Evolutionary conservation across 805 yeast species (phyloP).

Genomic region (Metschnikowia cerradonensis): DNA sequence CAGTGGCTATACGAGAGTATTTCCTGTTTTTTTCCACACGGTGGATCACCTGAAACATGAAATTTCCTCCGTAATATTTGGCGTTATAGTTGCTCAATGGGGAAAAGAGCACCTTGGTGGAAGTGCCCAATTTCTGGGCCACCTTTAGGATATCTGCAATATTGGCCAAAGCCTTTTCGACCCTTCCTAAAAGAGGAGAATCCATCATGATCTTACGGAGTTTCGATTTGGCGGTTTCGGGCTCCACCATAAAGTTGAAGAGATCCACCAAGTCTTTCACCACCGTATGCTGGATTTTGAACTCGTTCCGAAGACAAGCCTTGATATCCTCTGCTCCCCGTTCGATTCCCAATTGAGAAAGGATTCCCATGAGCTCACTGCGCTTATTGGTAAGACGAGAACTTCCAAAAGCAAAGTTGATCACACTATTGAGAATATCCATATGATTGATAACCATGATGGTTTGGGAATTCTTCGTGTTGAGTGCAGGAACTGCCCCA

Average conservation of each 20-base stretch:
- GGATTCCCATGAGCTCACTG: constrained; percentile 58
- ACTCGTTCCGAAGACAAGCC: constrained; percentile 41
- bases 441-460: constrained; percentile 72
- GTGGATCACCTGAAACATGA: constrained; percentile 84
- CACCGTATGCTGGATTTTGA: constrained; percentile 76
- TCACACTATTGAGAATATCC: constrained; percentile 67
- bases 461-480: constrained; percentile 44
- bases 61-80: constrained; percentile 70
- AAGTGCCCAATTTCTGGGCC: constrained; percentile 56
- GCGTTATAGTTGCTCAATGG: constrained; percentile 85
- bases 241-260: constrained; percentile 72
- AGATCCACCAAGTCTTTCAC: constrained; percentile 69
- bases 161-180: constrained; percentile 62
- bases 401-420: constrained; percentile 60
- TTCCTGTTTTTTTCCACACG: constrained; percentile 51
- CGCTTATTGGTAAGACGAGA: constrained; percentile 63
- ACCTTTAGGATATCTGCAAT: constrained; percentile 55
- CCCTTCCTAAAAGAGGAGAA: constrained; percentile 55
- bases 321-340: constrained; percentile 59
- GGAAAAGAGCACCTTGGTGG: constrained; percentile 54
- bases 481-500: constrained; percentile 62
- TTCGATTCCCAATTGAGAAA: constrained; percentile 76
- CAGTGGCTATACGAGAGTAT: constrained; percentile 67
- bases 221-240: constrained; percentile 59
- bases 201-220: constrained; percentile 71